phyloP scores from a whole-genome alignment of 1,139 yeast genomes.

The Tardiomyces depauwii region DNA sequence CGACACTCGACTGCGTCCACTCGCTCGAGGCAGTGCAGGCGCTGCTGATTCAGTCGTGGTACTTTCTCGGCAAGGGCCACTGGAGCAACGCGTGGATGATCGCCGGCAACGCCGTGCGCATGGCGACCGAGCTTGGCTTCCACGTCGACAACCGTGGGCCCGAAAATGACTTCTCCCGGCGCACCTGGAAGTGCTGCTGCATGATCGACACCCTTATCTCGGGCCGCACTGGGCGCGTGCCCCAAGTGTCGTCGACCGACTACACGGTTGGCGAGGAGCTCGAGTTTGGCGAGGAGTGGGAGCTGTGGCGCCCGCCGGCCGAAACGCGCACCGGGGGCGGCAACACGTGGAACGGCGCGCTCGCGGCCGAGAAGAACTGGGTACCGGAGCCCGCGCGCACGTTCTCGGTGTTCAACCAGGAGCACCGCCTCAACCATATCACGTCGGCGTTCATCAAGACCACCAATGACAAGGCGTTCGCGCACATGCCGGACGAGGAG shows the following conservation, averaged over 20 bases:
- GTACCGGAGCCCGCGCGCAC: constrained; percentile 8
- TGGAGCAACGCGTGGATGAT: constrained; percentile 6
- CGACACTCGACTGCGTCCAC: constrained; percentile 10
- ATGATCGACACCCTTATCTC: constrained; percentile 7
- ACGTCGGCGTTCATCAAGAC: constrained; percentile 8
- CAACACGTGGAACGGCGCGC: background rate
- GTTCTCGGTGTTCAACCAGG: constrained; percentile 9
- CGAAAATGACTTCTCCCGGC: background rate
- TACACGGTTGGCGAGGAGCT: constrained; percentile 4
- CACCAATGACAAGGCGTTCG: constrained; percentile 8
- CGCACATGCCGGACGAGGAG: constrained; percentile 2
- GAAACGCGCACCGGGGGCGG: background rate
- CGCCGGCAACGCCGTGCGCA: constrained; percentile 7
- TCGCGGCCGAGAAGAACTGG: background rate
- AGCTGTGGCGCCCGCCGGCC: constrained; percentile 6
- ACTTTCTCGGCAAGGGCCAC: constrained; percentile 6
- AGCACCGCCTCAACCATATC: constrained; percentile 6
- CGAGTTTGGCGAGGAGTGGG: constrained; percentile 6
- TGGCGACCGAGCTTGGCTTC: constrained; percentile 6
- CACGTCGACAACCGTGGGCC: constrained; percentile 1
- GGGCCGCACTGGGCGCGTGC: constrained; percentile 7
- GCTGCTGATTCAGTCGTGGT: constrained; percentile 5
- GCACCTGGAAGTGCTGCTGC: constrained; percentile 9
- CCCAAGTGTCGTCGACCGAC: constrained; percentile 4
- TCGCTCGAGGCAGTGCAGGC: constrained; percentile 6